These are phyloP conservation scores for Nakazawaea populi DNA, from an alignment of 805 yeast genomes.

Conservation along the genomic window DNA sequence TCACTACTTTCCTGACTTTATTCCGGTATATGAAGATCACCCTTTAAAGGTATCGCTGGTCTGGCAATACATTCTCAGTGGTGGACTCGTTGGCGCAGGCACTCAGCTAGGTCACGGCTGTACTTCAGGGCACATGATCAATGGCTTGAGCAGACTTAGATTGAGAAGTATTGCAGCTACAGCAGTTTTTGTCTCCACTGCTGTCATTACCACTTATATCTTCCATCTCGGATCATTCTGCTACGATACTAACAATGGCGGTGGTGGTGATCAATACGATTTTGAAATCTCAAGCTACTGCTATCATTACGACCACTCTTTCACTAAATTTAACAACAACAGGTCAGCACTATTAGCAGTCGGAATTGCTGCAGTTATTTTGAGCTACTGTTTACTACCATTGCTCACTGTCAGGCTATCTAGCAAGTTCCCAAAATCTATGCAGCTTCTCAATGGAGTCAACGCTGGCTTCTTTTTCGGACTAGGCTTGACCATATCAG, in stretches of 20 bases:
- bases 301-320: constrained; percentile 15
- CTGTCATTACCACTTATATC: constrained; percentile 19
- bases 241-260: neutral
- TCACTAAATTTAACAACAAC: constrained; percentile 13
- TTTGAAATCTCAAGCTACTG: constrained; percentile 3
- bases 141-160: constrained; percentile 42
- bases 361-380: constrained; percentile 6
- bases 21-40: constrained; percentile 1
- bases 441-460: constrained; percentile 15
- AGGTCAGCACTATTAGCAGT: constrained; percentile 11
- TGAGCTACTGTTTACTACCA: constrained; percentile 25
- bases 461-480: constrained; percentile 33
- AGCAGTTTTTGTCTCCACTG: constrained; percentile 27
- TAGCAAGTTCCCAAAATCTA: neutral
- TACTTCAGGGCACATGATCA: constrained; percentile 51
- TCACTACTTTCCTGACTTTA: constrained; percentile 20
- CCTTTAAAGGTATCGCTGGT: neutral
- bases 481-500: constrained; percentile 38
- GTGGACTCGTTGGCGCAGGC: constrained; percentile 41
- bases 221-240: constrained; percentile 6
- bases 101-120: constrained; percentile 44
- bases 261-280: neutral
- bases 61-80: constrained; percentile 21
- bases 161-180: constrained; percentile 41
- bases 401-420: constrained; percentile 4